A percentile compares a stretch with the other conserved stretches of the same genome.
These are phyloP conservation scores for Ligustrum vulgare DNA, from an alignment of 257 asterid genomes.

Conservation along the genomic window DNA sequence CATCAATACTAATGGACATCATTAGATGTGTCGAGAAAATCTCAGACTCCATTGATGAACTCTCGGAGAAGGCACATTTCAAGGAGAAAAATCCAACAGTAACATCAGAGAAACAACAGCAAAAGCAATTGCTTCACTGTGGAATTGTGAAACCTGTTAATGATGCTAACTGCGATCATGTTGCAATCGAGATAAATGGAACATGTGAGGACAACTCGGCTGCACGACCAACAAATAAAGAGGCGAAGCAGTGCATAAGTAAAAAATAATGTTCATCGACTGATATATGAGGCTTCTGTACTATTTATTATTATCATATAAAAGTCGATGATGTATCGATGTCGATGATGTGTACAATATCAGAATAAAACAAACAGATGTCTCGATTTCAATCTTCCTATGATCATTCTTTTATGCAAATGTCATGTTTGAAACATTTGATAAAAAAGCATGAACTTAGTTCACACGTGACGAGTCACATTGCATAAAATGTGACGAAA, in stretches of 20 bases:
- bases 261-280: conserved; percentile 12
- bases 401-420: too few relatives aligned
- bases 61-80: conserved; percentile 50
- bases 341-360: conserved; percentile 15
- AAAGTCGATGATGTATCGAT: conserved; percentile 41
- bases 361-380: too few relatives aligned
- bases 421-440: too few relatives aligned
- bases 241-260: too few relatives aligned
- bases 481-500: too few relatives aligned
- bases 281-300: conserved; percentile 29
- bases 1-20: conserved; percentile 54
- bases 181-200: conserved; percentile 31
- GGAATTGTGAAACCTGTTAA: conserved; percentile 55
- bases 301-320: neutral
- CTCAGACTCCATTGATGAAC: conserved; percentile 38
- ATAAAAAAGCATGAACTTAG: too few relatives aligned
- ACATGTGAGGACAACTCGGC: neutral
- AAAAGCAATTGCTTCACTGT: conserved; percentile 41
- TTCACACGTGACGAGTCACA: too few relatives aligned
- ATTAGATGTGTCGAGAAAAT: conserved; percentile 44
- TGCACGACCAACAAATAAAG: neutral
- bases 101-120: conserved; percentile 17
- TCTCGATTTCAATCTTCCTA: too few relatives aligned
- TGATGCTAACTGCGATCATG: conserved; percentile 14
- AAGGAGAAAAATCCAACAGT: conserved; percentile 5